Conservation (phyloP, 306 rosid genomes). For the Potentilla sterilis region DNA sequence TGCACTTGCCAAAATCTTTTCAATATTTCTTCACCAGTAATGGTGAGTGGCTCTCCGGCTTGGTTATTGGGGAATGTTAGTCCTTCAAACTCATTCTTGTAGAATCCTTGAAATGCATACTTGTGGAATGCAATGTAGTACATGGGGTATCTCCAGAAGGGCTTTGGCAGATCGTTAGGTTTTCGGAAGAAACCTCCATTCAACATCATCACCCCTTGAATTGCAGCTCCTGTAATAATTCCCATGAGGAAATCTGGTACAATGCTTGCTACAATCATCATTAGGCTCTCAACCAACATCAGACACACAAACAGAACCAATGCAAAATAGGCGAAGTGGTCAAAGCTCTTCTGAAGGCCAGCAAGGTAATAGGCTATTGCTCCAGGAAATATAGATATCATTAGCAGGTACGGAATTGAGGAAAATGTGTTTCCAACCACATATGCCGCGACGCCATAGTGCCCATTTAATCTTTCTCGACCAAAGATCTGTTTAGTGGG, state of each 20-base stretch:
- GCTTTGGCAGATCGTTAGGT: slow-evolving; percentile 55
- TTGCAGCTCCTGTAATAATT: slow-evolving; percentile 46
- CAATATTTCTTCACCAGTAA: slow-evolving; percentile 48
- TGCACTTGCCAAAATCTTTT: slow-evolving; percentile 45
- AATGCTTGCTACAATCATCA: slow-evolving; percentile 63
- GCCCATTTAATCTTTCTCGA: slow-evolving; percentile 63
- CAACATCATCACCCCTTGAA: slow-evolving; percentile 59
- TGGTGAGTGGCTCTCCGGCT: slow-evolving; percentile 11
- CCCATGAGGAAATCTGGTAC: slow-evolving; percentile 57
- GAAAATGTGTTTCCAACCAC: slow-evolving; percentile 48
- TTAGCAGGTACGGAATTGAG: slow-evolving; percentile 44
- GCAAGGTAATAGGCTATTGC: slow-evolving; percentile 47
- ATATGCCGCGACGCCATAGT: slow-evolving; percentile 48
- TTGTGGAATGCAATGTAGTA: slow-evolving; percentile 53
- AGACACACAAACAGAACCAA: slow-evolving; percentile 40
- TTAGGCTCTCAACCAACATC: slow-evolving; percentile 59
- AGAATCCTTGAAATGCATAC: slow-evolving; percentile 14
- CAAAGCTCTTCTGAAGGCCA: slow-evolving; percentile 39
- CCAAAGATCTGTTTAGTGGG: slow-evolving; percentile 37
- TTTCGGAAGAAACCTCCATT: slow-evolving; percentile 57
- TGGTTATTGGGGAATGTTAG: slow-evolving; percentile 36
- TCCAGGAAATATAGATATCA: slow-evolving; percentile 50
- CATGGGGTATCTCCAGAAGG: slow-evolving; percentile 63
- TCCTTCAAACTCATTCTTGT: slow-evolving; percentile 15
- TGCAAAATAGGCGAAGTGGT: slow-evolving; percentile 44